These are phyloP conservation scores for Claviceps fusiformis DNA, from an alignment of 2,329 filamentous ascomycete genomes.

Conservation along the genomic window DNA sequence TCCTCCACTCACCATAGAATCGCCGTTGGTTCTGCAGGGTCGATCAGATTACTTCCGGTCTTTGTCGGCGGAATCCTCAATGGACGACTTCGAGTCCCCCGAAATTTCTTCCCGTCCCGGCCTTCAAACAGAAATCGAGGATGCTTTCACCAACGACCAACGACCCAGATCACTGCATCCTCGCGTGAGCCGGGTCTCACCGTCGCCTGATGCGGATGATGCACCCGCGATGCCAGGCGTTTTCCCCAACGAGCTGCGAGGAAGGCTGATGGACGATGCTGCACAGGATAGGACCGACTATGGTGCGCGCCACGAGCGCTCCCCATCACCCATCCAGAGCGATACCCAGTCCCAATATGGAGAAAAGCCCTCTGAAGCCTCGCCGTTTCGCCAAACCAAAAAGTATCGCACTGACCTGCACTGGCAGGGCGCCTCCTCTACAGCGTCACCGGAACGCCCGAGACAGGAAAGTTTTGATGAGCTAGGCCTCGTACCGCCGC, in stretches of 20 bases:
- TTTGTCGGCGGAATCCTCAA: constrained; percentile 48
- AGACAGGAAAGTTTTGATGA: constrained; percentile 36
- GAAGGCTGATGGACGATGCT: constrained; percentile 25
- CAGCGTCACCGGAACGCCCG: constrained; percentile 31
- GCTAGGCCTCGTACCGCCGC: constrained; percentile 36
- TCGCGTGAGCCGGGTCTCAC: constrained; percentile 51
- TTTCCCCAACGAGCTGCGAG: constrained; percentile 25
- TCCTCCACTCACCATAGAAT: constrained; percentile 68
- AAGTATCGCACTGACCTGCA: constrained; percentile 23
- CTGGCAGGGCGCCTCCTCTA: constrained; percentile 16
- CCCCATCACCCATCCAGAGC: constrained; percentile 38
- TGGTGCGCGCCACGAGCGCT: constrained; percentile 43
- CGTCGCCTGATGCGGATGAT: constrained; percentile 28
- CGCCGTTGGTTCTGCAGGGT: constrained; percentile 61
- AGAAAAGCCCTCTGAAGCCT: constrained; percentile 14
- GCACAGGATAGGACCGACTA: constrained; percentile 25
- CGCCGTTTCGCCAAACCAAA: constrained; percentile 20
- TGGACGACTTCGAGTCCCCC: constrained; percentile 25
- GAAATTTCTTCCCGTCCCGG: constrained; percentile 24
- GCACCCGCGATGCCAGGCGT: constrained; percentile 32
- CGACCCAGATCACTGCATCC: constrained; percentile 65
- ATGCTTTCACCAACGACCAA: constrained; percentile 33
- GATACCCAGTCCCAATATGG: constrained; percentile 18
- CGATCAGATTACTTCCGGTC: constrained; percentile 74
- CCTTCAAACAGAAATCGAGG: constrained; percentile 42